Evolutionary conservation across 148 eudicot species (phyloP), one percentile per base, ranked within the genome.

Genomic region (Camellia granthamiana): DNA sequence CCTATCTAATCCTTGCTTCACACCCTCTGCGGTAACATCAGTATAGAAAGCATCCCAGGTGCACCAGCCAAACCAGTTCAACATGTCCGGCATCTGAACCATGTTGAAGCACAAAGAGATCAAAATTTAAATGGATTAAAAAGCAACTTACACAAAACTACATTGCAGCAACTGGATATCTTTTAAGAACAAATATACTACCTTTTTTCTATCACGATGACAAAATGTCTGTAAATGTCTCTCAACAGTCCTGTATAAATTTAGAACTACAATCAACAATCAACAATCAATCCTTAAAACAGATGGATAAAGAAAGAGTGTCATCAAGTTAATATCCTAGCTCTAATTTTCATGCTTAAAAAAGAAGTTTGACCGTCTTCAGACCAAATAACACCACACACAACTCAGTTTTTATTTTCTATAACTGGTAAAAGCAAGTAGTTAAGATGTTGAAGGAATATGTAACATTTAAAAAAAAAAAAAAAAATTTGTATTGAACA

Each of bases 51-150:
- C 98, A 84, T 94, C 97, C 97, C 98, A 94, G 5, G 97, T 94
- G 83, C 98, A 94, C 98, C 98, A 94, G 66, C 98, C 98, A 75
- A 94, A 94, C 95, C 95, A 94, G 85, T 92, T 91, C 77, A 92
- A 72, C 88, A 92, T 88, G 72, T 90, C 98, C 42, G 97, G 97
- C 91, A 92, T 90, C 98, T 94, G 89, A 77, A 79, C 38, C 3
- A 63, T 52, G 43, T 83, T 49, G 19, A 75, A 62, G 30, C 46
- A 23, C 19, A 76, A 41, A 62, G n/a, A 49, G 0, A 72, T 72
- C 80, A 70, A 63, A 77, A 15, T 63, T 41, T 23, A 62, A 44
- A 14, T 52, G 62, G n/a, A 76, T 0, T 0, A 52, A 11, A 2
- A 55, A 38, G 10, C 14, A 8, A 59, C 74, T 8, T n/a, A 6